phyloP scores from a whole-genome alignment of 371 early-diverging fungal genomes.

The Mortierella sp. region DNA sequence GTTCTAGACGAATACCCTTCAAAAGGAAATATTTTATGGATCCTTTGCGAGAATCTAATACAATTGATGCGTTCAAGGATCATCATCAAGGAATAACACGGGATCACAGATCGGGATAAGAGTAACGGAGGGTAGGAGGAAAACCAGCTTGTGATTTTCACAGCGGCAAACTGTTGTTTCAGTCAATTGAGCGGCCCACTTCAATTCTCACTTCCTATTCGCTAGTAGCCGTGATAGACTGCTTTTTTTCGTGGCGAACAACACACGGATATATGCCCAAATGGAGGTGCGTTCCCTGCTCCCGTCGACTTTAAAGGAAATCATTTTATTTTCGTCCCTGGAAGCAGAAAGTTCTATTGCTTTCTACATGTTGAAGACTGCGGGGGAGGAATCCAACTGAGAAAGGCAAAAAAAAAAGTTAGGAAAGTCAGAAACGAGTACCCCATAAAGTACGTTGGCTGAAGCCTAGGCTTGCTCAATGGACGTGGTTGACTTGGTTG shows the following conservation, averaged over 20 bases:
- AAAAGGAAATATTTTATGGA: slow-evolving; percentile 1
- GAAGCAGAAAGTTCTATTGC: neutral
- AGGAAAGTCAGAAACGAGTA: no score
- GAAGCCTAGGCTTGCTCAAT: no score
- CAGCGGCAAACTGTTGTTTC: neutral
- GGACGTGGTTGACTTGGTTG: no score
- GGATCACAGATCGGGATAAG: neutral
- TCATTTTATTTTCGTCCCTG: slow-evolving; percentile 8
- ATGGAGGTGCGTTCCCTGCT: slow-evolving; percentile 1
- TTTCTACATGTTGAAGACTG: neutral
- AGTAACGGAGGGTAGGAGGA: neutral
- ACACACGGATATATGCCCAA: slow-evolving; percentile 27
- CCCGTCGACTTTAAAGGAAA: slow-evolving; percentile 17
- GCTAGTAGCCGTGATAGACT: neutral
- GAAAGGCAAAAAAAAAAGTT: no score
- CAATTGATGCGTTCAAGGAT: neutral
- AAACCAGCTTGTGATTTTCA: neutral
- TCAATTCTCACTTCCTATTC: slow-evolving; percentile 13
- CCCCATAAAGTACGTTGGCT: no score
- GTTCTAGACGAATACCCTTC: slow-evolving; percentile 8
- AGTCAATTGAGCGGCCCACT: slow-evolving; percentile 1
- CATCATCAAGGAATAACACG: slow-evolving; percentile 7
- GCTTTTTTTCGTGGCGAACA: neutral
- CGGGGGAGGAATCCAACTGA: no score
- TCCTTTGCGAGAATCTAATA: neutral